Percentiles rank a stretch among this genome's conserved stretches.
Conservation (phyloP, 73 alveolate genomes). For the Tetrahymena malaccensis region DNA sequence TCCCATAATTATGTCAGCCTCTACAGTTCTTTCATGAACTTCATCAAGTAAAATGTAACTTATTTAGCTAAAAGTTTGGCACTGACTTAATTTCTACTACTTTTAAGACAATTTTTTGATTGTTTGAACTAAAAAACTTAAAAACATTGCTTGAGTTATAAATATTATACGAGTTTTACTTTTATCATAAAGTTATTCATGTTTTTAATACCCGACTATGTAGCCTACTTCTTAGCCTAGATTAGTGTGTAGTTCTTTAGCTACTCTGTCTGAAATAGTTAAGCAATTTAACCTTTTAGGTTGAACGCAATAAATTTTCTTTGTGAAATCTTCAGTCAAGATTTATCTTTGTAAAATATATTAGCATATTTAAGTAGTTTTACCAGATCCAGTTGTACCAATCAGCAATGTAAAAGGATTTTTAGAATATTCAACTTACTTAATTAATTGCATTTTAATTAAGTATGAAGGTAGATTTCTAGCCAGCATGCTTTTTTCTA, state of each 20-base stretch:
- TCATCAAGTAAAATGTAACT: slow-evolving; percentile 73
- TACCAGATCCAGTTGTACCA: slow-evolving; percentile 82
- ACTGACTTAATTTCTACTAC: not conserved
- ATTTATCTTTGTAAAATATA: slow-evolving; percentile 33
- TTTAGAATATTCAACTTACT: not conserved
- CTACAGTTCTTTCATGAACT: slow-evolving; percentile 59
- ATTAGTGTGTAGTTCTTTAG: slow-evolving; percentile 56
- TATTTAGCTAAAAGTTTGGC: slow-evolving; percentile 20
- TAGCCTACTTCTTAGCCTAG: slow-evolving; percentile 87
- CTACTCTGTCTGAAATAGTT: slow-evolving; percentile 80
- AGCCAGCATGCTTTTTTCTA: not conserved
- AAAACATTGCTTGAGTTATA: not conserved
- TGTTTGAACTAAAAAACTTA: not conserved
- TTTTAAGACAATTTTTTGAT: not conserved
- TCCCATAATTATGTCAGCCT: slow-evolving; percentile 93
- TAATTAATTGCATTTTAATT: not conserved
- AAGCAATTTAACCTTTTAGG: slow-evolving; percentile 93
- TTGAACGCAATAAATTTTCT: slow-evolving; percentile 64
- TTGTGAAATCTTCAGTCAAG: slow-evolving; percentile 11
- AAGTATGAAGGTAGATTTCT: not conserved
- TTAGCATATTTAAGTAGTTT: slow-evolving; percentile 75
- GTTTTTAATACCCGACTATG: slow-evolving; percentile 54
- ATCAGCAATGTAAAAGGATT: slow-evolving; percentile 18
- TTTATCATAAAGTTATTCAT: slow-evolving; percentile 79
- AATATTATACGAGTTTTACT: slow-evolving; percentile 81